These are phyloP conservation scores for Entophlyctis helioformis DNA, from an alignment of 192 early-diverging fungal species.

Conservation along the genomic window DNA sequence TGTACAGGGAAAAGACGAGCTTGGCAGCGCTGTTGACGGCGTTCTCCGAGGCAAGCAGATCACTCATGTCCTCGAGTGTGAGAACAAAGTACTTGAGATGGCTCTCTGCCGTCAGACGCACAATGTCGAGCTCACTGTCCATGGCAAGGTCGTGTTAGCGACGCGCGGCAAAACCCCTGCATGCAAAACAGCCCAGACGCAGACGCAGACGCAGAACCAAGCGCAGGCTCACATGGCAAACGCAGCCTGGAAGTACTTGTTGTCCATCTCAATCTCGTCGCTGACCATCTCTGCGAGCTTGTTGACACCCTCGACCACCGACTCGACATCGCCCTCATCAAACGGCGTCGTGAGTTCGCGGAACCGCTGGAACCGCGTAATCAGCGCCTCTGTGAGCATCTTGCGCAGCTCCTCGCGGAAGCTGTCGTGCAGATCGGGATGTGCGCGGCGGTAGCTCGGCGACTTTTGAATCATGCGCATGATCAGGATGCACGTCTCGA, in stretches of 20 bases:
- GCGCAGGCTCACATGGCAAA: slow-evolving; percentile 30
- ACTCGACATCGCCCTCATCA: slow-evolving; percentile 34
- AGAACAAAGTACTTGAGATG: slow-evolving; percentile 35
- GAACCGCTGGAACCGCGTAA: slow-evolving; percentile 28
- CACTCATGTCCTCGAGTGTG: slow-evolving; percentile 23
- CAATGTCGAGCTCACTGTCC: slow-evolving; percentile 33
- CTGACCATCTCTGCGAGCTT: slow-evolving; percentile 34
- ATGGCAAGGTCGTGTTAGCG: background rate
- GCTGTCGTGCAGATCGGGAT: slow-evolving; percentile 24
- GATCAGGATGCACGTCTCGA: slow-evolving; percentile 36
- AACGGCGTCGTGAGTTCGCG: slow-evolving; percentile 32
- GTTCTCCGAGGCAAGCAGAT: slow-evolving; percentile 22
- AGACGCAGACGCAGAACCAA: too few relatives aligned
- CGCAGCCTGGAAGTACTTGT: slow-evolving; percentile 31
- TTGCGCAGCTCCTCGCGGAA: slow-evolving; percentile 28
- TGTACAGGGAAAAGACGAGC: slow-evolving; percentile 32
- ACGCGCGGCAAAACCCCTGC: background rate
- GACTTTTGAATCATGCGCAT: slow-evolving; percentile 39
- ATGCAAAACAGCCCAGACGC: background rate
- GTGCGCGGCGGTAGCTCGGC: slow-evolving; percentile 25
- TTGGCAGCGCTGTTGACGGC: slow-evolving; percentile 25
- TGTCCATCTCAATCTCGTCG: slow-evolving; percentile 42
- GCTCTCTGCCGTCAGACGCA: slow-evolving; percentile 29
- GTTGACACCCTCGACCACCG: slow-evolving; percentile 30
- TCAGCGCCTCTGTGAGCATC: slow-evolving; percentile 22